phyloP scores from a whole-genome alignment of 495 filamentous ascomycete genomes.

The Penicillium riverlandense region DNA sequence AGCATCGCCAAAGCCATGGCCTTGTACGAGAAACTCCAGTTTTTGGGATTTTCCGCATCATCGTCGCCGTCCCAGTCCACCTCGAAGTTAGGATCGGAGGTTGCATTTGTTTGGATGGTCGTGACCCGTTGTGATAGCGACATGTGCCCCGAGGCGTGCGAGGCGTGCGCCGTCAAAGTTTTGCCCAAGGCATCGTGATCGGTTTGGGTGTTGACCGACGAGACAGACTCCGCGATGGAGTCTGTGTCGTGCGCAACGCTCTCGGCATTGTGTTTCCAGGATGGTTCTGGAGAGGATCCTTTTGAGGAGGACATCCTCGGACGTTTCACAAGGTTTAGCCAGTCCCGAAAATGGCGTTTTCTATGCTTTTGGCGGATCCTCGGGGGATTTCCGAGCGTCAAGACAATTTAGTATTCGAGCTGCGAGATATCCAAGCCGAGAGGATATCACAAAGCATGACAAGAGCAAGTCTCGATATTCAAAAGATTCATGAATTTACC shows the following conservation, averaged over 20 bases:
- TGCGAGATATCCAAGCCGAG: no score
- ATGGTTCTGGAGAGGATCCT: no score
- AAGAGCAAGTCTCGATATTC: no score
- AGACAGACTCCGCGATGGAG: constrained; percentile 20
- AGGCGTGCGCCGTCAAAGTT: constrained; percentile 16
- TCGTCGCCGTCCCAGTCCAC: constrained; percentile 59
- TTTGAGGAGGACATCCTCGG: no score
- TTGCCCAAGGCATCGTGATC: constrained; percentile 22
- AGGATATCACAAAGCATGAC: no score
- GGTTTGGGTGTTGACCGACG: constrained; percentile 23
- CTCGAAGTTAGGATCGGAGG: constrained; percentile 62
- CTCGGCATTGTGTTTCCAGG: no score
- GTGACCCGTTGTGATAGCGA: constrained; percentile 34
- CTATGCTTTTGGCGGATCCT: no score
- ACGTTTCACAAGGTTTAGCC: no score
- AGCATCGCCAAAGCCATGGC: constrained; percentile 54
- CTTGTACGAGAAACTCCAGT: constrained; percentile 68
- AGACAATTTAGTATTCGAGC: no score
- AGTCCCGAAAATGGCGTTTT: no score
- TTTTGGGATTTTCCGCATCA: constrained; percentile 65
- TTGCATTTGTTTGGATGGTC: constrained; percentile 51
- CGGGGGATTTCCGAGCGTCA: no score
- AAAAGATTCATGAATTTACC: no score
- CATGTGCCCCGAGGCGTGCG: constrained; percentile 14
- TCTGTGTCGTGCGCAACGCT: constrained; percentile 10